Conservation (phyloP, 306 rosid genomes). For the Rosa multiflora region DNA sequence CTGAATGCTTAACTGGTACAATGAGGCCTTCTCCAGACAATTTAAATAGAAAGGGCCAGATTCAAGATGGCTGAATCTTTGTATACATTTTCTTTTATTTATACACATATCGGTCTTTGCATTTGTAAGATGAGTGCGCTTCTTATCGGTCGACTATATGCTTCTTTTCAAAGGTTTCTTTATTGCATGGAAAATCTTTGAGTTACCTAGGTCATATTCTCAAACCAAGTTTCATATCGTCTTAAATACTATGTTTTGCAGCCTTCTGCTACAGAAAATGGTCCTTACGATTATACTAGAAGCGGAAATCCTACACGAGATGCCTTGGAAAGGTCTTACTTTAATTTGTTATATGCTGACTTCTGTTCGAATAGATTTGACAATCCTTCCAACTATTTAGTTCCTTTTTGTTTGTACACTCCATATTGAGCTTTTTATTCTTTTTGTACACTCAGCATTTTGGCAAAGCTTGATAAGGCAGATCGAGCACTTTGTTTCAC, state of each 20-base stretch:
- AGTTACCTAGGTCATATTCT: neutral
- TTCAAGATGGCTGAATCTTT: neutral
- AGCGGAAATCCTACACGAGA: conserved; percentile 96
- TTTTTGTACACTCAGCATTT: conserved; percentile 52
- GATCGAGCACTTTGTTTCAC: conserved; percentile 92
- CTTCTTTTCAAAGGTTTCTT: conserved; percentile 8
- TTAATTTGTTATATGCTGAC: conserved; percentile 17
- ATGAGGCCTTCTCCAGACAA: neutral
- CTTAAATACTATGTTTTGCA: conserved; percentile 36
- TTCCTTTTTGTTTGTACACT: conserved; percentile 16
- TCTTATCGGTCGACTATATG: neutral
- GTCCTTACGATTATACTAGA: conserved; percentile 88
- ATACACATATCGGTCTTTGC: neutral
- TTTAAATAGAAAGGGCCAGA: neutral
- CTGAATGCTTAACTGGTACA: neutral
- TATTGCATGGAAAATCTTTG: neutral
- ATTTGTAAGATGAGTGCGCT: neutral
- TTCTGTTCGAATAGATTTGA: conserved; percentile 14
- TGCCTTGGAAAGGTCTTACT: conserved; percentile 70
- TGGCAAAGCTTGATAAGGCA: conserved; percentile 88
- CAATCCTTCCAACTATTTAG: neutral
- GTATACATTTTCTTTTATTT: neutral
- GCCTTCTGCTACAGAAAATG: conserved; percentile 86
- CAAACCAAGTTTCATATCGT: neutral
- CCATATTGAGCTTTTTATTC: conserved; percentile 5